phyloP scores from a whole-genome alignment of 2,329 filamentous ascomycete genomes.

The Exophiala lecanii-corni region DNA sequence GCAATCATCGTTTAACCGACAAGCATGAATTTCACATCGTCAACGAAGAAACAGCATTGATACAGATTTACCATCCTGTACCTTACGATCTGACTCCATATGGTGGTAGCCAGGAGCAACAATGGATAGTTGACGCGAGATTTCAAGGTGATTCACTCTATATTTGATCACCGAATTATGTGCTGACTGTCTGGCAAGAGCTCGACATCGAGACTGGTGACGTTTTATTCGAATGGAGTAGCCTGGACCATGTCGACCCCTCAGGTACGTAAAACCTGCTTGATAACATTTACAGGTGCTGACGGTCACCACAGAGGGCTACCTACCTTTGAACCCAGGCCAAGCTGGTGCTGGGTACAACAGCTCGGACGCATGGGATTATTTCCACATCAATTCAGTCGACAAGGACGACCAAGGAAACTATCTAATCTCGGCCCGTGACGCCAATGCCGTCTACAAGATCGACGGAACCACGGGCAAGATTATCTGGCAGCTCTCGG shows the following conservation, averaged over 20 bases:
- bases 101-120: conserved; percentile 35
- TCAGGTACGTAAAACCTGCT: conserved; percentile 8
- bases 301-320: conserved; percentile 16
- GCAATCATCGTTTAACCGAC: conserved; percentile 43
- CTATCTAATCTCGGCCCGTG: conserved; percentile 40
- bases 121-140: conserved; percentile 37
- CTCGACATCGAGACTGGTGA: conserved; percentile 41
- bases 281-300: no score
- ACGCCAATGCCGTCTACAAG: conserved; percentile 39
- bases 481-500: conserved; percentile 36
- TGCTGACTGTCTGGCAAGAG: no score
- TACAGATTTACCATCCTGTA: conserved; percentile 25
- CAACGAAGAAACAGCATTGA: conserved; percentile 36
- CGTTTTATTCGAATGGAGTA: conserved; percentile 45
- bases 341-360: conserved; percentile 21
- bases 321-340: conserved; percentile 14
- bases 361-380: conserved; percentile 35
- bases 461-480: conserved; percentile 37
- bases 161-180: no score
- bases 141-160: conserved; percentile 35
- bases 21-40: conserved; percentile 53
- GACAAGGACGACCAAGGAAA: conserved; percentile 30
- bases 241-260: conserved; percentile 39
- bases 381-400: conserved; percentile 31
- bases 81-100: conserved; percentile 37